Evolutionary conservation across 2,329 filamentous ascomycete genomes (phyloP), one percentile per base, ranked within the genome.

Genomic region (Aspergillus niger): DNA sequence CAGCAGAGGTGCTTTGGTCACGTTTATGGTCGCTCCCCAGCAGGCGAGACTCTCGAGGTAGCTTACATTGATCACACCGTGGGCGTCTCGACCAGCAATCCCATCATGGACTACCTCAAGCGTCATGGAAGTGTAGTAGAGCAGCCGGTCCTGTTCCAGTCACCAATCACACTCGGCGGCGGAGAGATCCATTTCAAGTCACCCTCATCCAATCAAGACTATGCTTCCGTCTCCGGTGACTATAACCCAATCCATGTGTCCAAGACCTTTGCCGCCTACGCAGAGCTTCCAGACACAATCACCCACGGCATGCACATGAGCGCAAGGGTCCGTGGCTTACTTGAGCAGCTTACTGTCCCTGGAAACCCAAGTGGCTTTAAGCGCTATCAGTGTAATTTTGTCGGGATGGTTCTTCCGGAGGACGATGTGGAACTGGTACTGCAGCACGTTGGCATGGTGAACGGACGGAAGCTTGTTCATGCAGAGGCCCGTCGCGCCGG

Each of bases 241-340:
- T 97, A 91, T 85, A 98, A 98, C 79, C 94, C 94, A 15, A 97
- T 98, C 65, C 94, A 98, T 82, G 92, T 97, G 48, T 96, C 93
- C n/a, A 89, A 92, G 55, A 90, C 96, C 51, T 97, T 97, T 79
- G 90, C 94, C 17, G 91, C 86, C 77, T 97, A 97, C 72, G 94
- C 94, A 73, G 93, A 92, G 75, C 85, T 97, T 13, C 92, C 92
- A 2, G 94, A 93, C 50, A 97, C 94, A 41, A 97, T 98, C 72
- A 97, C 94, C 0, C 94, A 98, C 75, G 94, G 94, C 76, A 97
- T 98, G 94, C 97, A 97, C 83, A 94, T 92, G 0, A 97, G 92
- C 76, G 94, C 94, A 64, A 90, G 92, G 26, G 92, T 97, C 81
- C 97, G 97, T 83, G 28, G 54, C 15, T 43, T 57, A 3, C 41